phyloP scores from a whole-genome alignment of 257 asterid genomes.

The Fraxinus quadrangulata region DNA sequence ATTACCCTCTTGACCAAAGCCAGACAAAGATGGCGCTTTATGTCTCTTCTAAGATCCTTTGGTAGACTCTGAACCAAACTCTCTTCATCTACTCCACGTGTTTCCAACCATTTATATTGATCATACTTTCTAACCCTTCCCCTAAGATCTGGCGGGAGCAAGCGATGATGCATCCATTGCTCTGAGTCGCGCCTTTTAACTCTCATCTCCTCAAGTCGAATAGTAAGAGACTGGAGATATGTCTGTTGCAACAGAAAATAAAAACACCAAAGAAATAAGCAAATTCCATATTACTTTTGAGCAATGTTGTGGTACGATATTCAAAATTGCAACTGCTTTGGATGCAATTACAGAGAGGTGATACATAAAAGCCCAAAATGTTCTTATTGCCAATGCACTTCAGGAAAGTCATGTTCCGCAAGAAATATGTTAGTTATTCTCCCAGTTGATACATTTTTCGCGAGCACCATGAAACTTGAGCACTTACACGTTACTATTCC shows the following conservation, averaged over 20 bases:
- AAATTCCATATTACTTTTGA: background rate
- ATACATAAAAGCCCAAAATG: background rate
- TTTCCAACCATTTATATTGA: constrained; percentile 97
- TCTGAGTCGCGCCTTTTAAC: constrained; percentile 98
- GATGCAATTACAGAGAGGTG: background rate
- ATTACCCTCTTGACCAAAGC: constrained; percentile 94
- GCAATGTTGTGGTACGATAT: background rate
- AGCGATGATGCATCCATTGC: constrained; percentile 99
- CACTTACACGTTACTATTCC: background rate
- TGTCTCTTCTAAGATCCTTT: constrained; percentile 95
- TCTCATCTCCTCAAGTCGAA: constrained; percentile 99
- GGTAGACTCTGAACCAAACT: constrained; percentile 88
- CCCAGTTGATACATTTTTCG: background rate
- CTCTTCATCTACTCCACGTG: constrained; percentile 97
- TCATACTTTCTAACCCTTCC: constrained; percentile 94
- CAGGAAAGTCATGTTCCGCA: background rate
- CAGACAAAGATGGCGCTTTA: constrained; percentile 97
- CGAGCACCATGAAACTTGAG: background rate
- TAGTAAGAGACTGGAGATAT: constrained; percentile 93
- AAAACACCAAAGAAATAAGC: constrained; percentile 16
- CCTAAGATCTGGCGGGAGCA: constrained; percentile 88
- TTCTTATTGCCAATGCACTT: background rate
- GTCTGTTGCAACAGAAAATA: constrained; percentile 58
- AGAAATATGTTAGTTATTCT: background rate
- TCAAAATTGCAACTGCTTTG: background rate